Evolutionary conservation across 2,329 filamentous ascomycete species (phyloP), one percentile per base, ranked within the genome.

Genomic region (Aspergillus eucalypticola): DNA sequence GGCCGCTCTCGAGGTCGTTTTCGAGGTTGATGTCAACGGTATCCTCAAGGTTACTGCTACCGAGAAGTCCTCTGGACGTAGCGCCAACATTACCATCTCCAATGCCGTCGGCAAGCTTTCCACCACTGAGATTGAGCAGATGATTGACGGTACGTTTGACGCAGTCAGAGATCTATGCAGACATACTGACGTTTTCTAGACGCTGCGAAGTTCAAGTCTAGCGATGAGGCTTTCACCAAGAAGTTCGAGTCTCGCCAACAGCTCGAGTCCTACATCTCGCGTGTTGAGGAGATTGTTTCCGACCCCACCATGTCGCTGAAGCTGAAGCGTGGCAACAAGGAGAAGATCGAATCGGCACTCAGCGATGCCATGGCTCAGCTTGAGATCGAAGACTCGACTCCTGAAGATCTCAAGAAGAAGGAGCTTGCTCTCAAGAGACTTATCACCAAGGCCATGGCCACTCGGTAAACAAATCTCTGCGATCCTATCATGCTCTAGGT

Each of bases 1-100:
- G 78, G 91, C 95, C 71, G 93, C 96, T 68, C 90, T 99, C 49
- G 95, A 99, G 83, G 91, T 94, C 71, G 92, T 98, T 79, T 98
- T 99, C 82, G 95, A 99, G 84, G 95, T 99, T 76, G 95, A 99
- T 72, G 95, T 97, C 86, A 99, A 99, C 86, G 95, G 95, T 89
- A 96, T 97, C 79, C 89, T 99, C 69, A 99, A 99, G 89, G 95
- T 98, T 75, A 98, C 94, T 66, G 95, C 95, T 69, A 97, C 94
- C 51, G 95, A 99, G 88, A 99, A 99, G 89, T 94, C 92, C 71
- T 96, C 95, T 35, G 95, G 95, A 75, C 93, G 95, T 79, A 95
- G 86, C 76, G 95, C 95, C 82, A 99, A 99, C 88, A 99, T 99
- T 81, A 99, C 95, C 78, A 99, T 99, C 82, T 92, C 91, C 82